Evolutionary conservation across 352 stramenopile genomes (phyloP).

Genomic region (Globisporangium carolinianum): DNA sequence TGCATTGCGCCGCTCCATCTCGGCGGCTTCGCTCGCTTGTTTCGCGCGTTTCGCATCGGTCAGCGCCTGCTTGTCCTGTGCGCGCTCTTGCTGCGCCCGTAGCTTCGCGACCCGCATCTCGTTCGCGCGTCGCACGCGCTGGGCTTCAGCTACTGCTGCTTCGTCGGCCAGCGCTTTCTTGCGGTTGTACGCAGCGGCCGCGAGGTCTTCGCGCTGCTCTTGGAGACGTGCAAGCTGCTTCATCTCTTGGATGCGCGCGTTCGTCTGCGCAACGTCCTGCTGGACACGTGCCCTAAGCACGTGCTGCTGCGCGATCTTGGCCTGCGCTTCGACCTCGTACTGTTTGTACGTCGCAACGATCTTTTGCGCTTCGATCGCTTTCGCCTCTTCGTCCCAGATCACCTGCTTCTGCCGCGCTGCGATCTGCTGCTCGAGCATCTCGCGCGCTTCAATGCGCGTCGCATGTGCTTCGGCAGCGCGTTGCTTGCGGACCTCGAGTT

Average conservation of each 20-base stretch:
- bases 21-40: conserved; percentile 57
- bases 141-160: conserved; percentile 50
- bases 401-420: conserved; percentile 51
- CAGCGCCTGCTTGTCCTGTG: conserved; percentile 63
- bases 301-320: conserved; percentile 40
- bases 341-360: conserved; percentile 79
- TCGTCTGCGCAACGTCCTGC: conserved; percentile 47
- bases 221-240: conserved; percentile 39
- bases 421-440: conserved; percentile 72
- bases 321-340: conserved; percentile 61
- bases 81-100: conserved; percentile 72
- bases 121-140: conserved; percentile 59
- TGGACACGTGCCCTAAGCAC: conserved; percentile 16
- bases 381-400: conserved; percentile 72
- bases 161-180: conserved; percentile 72
- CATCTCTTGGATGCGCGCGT: conserved; percentile 60
- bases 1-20: conserved; percentile 47
- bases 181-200: conserved; percentile 49
- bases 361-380: conserved; percentile 70
- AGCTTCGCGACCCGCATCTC: conserved; percentile 68
- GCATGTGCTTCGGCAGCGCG: conserved; percentile 26
- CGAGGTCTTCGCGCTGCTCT: conserved; percentile 64
- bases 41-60: conserved; percentile 73
- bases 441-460: conserved; percentile 50
- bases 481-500: conserved; percentile 45